Percentiles rank a stretch among this genome's conserved stretches.
Conservation (phyloP, 352 stramenopile species). For the Phytophthora meadii region DNA sequence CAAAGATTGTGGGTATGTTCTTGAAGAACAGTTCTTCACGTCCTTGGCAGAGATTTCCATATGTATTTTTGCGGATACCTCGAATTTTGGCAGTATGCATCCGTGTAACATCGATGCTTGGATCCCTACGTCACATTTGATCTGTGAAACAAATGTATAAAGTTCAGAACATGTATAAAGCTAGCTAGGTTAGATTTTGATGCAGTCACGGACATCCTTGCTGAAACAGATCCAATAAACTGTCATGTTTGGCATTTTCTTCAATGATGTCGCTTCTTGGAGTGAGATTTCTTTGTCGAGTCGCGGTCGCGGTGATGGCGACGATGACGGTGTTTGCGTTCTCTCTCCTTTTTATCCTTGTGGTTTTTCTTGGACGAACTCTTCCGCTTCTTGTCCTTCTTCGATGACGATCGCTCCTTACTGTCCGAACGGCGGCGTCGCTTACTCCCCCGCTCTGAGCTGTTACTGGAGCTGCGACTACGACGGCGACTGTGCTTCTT, state of each 20-base stretch:
- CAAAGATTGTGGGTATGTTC: neutral
- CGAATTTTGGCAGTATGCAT: neutral
- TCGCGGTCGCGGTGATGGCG: constrained; percentile 34
- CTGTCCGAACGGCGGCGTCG: constrained; percentile 23
- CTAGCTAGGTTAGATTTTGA: constrained; percentile 9
- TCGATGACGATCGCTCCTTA: constrained; percentile 30
- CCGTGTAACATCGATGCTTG: neutral
- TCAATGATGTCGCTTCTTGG: constrained; percentile 38
- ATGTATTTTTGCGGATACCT: neutral
- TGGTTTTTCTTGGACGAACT: constrained; percentile 47
- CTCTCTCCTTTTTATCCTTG: constrained; percentile 57
- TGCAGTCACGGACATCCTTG: constrained; percentile 7
- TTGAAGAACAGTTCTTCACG: neutral
- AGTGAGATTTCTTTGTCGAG: constrained; percentile 30
- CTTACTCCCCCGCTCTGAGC: constrained; percentile 20
- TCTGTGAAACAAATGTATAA: constrained; percentile 10
- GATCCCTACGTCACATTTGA: neutral
- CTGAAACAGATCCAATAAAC: constrained; percentile 5
- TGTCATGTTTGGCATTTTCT: constrained; percentile 1
- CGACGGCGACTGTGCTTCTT: constrained; percentile 22
- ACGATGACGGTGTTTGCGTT: constrained; percentile 44
- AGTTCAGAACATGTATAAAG: constrained; percentile 13
- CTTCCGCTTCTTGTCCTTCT: constrained; percentile 44
- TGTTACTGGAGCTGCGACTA: constrained; percentile 29
- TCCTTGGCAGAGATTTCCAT: neutral